These are phyloP conservation scores for Cetraspora pellucida DNA, from an alignment of 192 early-diverging fungal genomes.

Conservation along the genomic window DNA sequence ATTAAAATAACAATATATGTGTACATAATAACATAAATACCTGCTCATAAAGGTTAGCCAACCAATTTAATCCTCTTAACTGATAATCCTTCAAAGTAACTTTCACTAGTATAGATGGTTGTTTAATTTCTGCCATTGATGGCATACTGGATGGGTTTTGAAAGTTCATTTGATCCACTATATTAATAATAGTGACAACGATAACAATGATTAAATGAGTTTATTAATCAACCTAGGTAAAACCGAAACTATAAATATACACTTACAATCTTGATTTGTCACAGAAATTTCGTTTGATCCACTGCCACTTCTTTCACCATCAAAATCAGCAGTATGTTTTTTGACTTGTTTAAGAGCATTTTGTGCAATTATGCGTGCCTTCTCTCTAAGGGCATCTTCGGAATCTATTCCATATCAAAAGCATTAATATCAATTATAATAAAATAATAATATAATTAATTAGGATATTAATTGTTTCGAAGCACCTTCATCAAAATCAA, in stretches of 20 bases:
- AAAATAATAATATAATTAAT: neutral
- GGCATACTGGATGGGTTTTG: conserved; percentile 78
- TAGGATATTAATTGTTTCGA: neutral
- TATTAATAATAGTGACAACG: conserved; percentile 3
- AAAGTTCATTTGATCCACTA: conserved; percentile 83
- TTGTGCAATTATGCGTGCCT: conserved; percentile 74
- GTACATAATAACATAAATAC: conserved; percentile 13
- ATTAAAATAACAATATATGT: neutral
- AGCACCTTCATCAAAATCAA: conserved; percentile 72
- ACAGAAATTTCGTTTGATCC: conserved; percentile 38
- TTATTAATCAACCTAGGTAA: neutral
- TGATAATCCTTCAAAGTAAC: conserved; percentile 83
- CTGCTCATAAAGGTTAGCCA: conserved; percentile 83
- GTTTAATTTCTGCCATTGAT: conserved; percentile 69
- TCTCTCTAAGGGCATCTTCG: conserved; percentile 67
- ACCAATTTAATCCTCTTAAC: conserved; percentile 84
- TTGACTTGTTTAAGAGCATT: conserved; percentile 74
- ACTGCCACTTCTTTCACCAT: conserved; percentile 51
- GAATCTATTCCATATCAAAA: conserved; percentile 46
- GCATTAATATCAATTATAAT: neutral
- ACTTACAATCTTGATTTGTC: conserved; percentile 53
- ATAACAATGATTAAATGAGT: neutral
- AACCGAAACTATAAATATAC: neutral
- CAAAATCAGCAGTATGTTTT: conserved; percentile 70
- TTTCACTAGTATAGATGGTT: conserved; percentile 83